Evolutionary conservation across 768 basidiomycete species (phyloP), one percentile per base, ranked within the genome.

Genomic region (Leucocoprinus sp.): DNA sequence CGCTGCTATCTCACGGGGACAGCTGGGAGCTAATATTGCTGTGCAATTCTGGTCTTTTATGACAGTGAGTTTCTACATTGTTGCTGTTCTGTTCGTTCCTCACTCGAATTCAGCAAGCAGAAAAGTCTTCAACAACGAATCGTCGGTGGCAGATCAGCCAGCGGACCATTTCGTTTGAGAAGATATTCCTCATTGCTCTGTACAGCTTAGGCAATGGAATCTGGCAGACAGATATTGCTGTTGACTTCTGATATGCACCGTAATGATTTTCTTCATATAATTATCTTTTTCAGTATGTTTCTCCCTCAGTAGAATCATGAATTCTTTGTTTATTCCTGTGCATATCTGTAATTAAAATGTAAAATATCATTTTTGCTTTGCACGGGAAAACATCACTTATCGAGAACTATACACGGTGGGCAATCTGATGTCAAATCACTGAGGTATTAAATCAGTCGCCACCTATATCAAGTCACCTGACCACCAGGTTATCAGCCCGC

Each of bases 191-290:
- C 7, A 56, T 72, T 3, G 63, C 65, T 0, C 48, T 75, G 5
- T 60, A 61, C 55, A 73, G 76, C 41, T 59, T 62, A 18, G 62
- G 60, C 39, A 69, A 69, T 18, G 65, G 71, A 43, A 55, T 63
- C 4, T 76, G 74, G 75, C 69, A 75, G 56, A 75, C 74, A 0
- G 74, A 76, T 21, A 62, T 76, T 7, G 69, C 65, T 29, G 50
- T 72, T 23, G 71, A 75, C 42, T 44, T 42, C 23, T 47, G 14
- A n/a, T n/a, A n/a, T n/a, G n/a, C n/a, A n/a, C n/a, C n/a, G n/a
- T n/a, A n/a, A n/a, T n/a, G n/a, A n/a, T n/a, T n/a, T n/a, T n/a
- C n/a, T n/a, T n/a, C n/a, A n/a, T n/a, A n/a, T n/a, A 23, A 18
- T 19, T 14, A 19, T 8, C 4, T 29, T 22, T n/a, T 18, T 21